Percentiles rank a stretch among this genome's conserved stretches.
These are phyloP conservation scores for Tricholoma matsutake DNA, from an alignment of 768 basidiomycete genomes.

Conservation along the genomic window DNA sequence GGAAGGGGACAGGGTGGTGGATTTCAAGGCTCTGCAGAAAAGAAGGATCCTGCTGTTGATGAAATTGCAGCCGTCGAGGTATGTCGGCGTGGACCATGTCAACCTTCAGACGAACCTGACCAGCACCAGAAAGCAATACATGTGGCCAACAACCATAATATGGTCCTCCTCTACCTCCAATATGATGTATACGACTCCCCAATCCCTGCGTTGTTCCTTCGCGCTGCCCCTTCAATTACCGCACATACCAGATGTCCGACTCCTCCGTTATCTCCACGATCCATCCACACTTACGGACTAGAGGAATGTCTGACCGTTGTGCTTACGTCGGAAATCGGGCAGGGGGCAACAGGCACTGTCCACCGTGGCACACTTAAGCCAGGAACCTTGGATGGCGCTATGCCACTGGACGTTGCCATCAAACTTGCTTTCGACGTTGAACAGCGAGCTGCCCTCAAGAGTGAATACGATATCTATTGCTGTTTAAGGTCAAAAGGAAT, in stretches of 20 bases:
- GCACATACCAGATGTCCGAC: constrained; percentile 1
- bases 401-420: constrained; percentile 14
- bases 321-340: constrained; percentile 17
- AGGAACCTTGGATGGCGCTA: constrained; percentile 5
- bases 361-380: constrained; percentile 17
- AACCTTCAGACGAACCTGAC: constrained; percentile 6
- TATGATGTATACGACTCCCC: constrained; percentile 8
- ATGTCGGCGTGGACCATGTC: constrained; percentile 6
- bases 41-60: constrained; percentile 7
- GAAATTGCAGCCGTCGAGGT: constrained; percentile 6
- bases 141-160: constrained; percentile 2
- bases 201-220: constrained; percentile 9
- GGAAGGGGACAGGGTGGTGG: constrained; percentile 6
- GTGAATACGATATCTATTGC: constrained; percentile 15
- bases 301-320: constrained; percentile 15
- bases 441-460: constrained; percentile 15
- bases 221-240: constrained; percentile 10
- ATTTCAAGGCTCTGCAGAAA: constrained; percentile 10
- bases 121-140: constrained; percentile 6
- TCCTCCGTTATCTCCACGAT: constrained; percentile 10
- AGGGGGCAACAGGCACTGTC: constrained; percentile 15
- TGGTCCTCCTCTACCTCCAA: constrained; percentile 10
- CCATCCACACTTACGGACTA: constrained; percentile 7
- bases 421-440: constrained; percentile 15
- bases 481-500: constrained; percentile 13